Conservation (phyloP, 495 filamentous ascomycete species). For the Echria macrotheca region DNA sequence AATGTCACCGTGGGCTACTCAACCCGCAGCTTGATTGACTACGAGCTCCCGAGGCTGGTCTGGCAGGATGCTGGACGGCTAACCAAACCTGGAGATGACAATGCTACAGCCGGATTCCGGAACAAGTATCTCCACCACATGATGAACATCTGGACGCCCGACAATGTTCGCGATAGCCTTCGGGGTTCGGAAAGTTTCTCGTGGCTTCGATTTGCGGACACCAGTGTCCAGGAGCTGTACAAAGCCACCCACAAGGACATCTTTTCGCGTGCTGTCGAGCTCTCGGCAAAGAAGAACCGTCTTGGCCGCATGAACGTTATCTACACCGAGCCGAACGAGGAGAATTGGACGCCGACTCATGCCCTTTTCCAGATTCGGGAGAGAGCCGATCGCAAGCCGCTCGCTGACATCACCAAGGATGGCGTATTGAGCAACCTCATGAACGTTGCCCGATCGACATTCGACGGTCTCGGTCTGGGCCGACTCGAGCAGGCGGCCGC, state of each 20-base stretch:
- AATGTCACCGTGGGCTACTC: constrained; percentile 81
- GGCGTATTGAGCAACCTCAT: constrained; percentile 69
- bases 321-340: constrained; percentile 46
- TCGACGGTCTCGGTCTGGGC: constrained; percentile 62
- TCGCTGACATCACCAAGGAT: constrained; percentile 66
- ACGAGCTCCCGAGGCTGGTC: constrained; percentile 71
- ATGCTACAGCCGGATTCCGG: constrained; percentile 68
- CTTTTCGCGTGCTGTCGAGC: constrained; percentile 56
- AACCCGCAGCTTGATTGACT: constrained; percentile 78
- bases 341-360: constrained; percentile 61
- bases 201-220: constrained; percentile 83
- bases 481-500: constrained; percentile 74
- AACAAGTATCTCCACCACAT: constrained; percentile 66
- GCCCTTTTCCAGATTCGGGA: constrained; percentile 75
- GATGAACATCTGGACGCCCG: constrained; percentile 84
- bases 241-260: constrained; percentile 52
- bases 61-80: constrained; percentile 71
- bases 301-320: constrained; percentile 40
- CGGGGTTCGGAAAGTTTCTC: constrained; percentile 65
- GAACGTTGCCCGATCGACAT: constrained; percentile 67
- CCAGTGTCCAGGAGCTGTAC: constrained; percentile 65
- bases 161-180: constrained; percentile 61
- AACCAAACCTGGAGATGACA: constrained; percentile 68
- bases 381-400: constrained; percentile 58
- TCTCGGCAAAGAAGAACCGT: constrained; percentile 46